Evolutionary conservation across 2,329 filamentous ascomycete species (phyloP).

Genomic region (Curvularia sp.): DNA sequence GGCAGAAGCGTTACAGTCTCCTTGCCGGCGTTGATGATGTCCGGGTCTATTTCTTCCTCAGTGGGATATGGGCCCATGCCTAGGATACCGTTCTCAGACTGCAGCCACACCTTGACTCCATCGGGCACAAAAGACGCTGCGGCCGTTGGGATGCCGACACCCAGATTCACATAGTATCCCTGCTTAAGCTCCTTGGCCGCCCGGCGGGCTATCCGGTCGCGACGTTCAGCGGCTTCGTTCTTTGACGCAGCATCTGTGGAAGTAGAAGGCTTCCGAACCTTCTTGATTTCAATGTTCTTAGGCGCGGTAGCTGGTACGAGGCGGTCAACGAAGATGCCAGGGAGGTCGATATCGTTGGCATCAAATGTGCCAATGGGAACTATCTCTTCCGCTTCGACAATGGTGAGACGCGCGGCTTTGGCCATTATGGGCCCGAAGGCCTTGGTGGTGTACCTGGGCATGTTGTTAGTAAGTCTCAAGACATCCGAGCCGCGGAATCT

Average conservation of each 20-base stretch:
- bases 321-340: constrained; percentile 90
- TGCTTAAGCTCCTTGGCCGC: constrained; percentile 94
- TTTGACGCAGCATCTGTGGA: constrained; percentile 27
- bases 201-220: constrained; percentile 81
- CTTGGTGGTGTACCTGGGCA: constrained; percentile 47
- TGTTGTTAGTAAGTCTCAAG: constrained; percentile 3
- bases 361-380: constrained; percentile 87
- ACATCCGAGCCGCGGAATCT: background rate
- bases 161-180: constrained; percentile 91
- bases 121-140: constrained; percentile 76
- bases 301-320: constrained; percentile 80
- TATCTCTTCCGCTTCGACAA: constrained; percentile 94
- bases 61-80: constrained; percentile 56
- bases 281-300: constrained; percentile 75
- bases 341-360: constrained; percentile 82
- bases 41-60: constrained; percentile 78
- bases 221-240: constrained; percentile 38
- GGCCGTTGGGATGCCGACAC: constrained; percentile 92
- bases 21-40: constrained; percentile 92
- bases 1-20: constrained; percentile 87
- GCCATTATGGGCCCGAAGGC: constrained; percentile 68
- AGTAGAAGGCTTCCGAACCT: constrained; percentile 36
- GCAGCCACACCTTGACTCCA: constrained; percentile 62
- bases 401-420: constrained; percentile 86
- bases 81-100: constrained; percentile 64